Base-by-base conservation (phyloP, 352 stramenopile genomes). In the Globisporangium sylvaticum region DNA sequence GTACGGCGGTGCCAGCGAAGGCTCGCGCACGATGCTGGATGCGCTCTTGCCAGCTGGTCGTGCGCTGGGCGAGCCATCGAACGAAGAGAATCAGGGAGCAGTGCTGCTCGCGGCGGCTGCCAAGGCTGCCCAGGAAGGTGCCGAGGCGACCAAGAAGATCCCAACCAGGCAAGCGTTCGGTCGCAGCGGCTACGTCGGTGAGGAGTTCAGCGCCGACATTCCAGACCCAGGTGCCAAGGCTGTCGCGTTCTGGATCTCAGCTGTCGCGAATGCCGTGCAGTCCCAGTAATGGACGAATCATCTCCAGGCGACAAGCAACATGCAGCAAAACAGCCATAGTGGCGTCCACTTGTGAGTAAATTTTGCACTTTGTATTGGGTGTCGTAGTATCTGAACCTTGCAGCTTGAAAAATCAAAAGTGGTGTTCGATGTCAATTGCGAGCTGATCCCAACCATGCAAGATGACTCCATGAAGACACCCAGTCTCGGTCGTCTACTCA, bases 21-120 rank as follows among this genome's bases (percentile, higher is more conserved):
- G 97, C 24, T 97, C 92, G 34, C 91, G 97, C 46, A 99, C 97
- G 22, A 98, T 99, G 92, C 70, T 99, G 53, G 97, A 99, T 80
- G 95, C 96, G 12, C 75, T 99, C 9, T 67, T 98, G 37, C 96
- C 97, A 4, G 91, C 94, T 1, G 79, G 92, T 42, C 77, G 77
- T 22, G 85, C 75, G 42, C 66, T 90, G 46, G 71, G 72, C 25
- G 75, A 77, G 22, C 32, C 64, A 24, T 44, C 15, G 32, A 22
- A 31, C 20, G 50, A 31, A 5, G 55, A 65, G 4, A 71, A 70
- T n/a, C 69, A 80, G 22, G 63, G 72, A 0, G 60, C 62, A 42
- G 70, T 73, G 46, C 61, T 81, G 50, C 69, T 78, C n/a, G 42
- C 62, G 0, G 79, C 74, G 25, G 91, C 95, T 14, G 90, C 88